phyloP scores from a whole-genome alignment of 148 eudicot genomes.

The Simmondsia chinensis region DNA sequence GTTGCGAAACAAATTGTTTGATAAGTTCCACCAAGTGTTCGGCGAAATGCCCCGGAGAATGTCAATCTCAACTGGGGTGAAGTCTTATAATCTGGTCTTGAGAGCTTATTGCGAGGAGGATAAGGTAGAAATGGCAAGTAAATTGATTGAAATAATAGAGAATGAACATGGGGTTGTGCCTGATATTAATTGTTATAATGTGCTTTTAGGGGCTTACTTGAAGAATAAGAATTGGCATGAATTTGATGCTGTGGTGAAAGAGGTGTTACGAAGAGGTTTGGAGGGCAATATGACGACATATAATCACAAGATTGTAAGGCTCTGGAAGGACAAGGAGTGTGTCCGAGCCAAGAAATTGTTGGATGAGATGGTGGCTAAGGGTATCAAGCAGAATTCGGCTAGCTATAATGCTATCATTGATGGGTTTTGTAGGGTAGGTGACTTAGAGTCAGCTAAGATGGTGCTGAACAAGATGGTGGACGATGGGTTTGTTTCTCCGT shows the following conservation, averaged over 20 bases:
- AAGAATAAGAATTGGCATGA: constrained; percentile 6
- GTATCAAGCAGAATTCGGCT: constrained; percentile 15
- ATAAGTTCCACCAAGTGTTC: constrained; percentile 10
- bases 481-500: constrained; percentile 16
- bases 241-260: constrained; percentile 20
- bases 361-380: constrained; percentile 21
- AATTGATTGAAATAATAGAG: constrained; percentile 13
- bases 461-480: constrained; percentile 15
- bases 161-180: constrained; percentile 9
- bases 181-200: constrained; percentile 14
- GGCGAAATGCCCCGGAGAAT: not conserved
- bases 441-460: constrained; percentile 18
- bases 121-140: constrained; percentile 7
- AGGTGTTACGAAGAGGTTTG: constrained; percentile 12
- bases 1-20: constrained; percentile 8
- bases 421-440: constrained; percentile 21
- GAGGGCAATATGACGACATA: constrained; percentile 18
- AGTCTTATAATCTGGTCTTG: constrained; percentile 15
- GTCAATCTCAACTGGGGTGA: constrained; percentile 9
- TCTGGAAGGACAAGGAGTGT: constrained; percentile 15
- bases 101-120: constrained; percentile 16
- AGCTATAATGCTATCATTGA: constrained; percentile 20
- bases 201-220: constrained; percentile 15
- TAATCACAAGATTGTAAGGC: constrained; percentile 19
- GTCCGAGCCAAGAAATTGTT: constrained; percentile 21